A percentile compares a stretch with the other conserved stretches of the same genome.
These are phyloP conservation scores for Annona squamosa DNA, from an alignment of 164 flowering plant species.

Conservation along the genomic window DNA sequence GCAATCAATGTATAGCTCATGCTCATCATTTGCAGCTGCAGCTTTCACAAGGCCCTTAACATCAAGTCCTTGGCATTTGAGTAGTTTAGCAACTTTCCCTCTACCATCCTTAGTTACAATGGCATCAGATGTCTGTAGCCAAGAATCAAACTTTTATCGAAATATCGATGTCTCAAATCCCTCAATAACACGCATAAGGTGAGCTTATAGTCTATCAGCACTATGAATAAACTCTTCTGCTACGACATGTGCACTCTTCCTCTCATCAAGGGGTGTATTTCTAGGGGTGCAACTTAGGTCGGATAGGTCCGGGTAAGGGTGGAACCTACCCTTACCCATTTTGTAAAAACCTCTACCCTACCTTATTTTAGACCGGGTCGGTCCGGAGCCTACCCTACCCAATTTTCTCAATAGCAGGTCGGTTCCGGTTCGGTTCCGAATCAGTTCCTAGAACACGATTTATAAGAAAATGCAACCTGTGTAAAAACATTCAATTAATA, in stretches of 20 bases:
- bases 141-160: slow-evolving; percentile 69
- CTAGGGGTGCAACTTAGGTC: too few relatives aligned
- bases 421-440: too few relatives aligned
- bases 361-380: too few relatives aligned
- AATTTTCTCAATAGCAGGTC: too few relatives aligned
- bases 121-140: slow-evolving; percentile 69
- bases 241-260: slow-evolving; percentile 75
- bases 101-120: slow-evolving; percentile 86
- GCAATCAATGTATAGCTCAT: slow-evolving; percentile 85
- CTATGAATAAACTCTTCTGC: slow-evolving; percentile 68
- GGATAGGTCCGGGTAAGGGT: too few relatives aligned
- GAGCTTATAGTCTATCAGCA: slow-evolving; percentile 56
- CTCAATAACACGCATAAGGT: slow-evolving; percentile 74
- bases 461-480: too few relatives aligned
- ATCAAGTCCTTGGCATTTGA: slow-evolving; percentile 86
- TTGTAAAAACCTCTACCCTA: too few relatives aligned
- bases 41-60: slow-evolving; percentile 93
- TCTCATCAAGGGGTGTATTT: slow-evolving; percentile 76
- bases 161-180: slow-evolving; percentile 91
- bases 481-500: too few relatives aligned
- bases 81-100: slow-evolving; percentile 96
- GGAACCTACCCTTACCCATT: too few relatives aligned
- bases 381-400: too few relatives aligned
- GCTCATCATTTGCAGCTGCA: slow-evolving; percentile 82
- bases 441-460: too few relatives aligned